Conservation (phyloP, 2,329 filamentous ascomycete species). For the Pseudomassariella vexata region DNA sequence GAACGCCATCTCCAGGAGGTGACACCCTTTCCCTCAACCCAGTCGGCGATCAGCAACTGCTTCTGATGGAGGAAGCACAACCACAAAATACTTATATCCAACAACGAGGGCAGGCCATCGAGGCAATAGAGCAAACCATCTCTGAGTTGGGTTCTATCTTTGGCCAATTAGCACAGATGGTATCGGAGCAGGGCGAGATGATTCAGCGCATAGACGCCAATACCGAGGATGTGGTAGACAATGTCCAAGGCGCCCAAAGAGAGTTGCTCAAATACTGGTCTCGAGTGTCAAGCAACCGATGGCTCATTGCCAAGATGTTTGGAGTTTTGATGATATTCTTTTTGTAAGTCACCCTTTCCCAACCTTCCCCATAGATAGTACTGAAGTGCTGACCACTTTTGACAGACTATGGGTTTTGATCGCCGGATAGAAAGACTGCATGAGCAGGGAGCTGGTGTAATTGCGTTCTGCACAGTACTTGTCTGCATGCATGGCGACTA, state of each 20-base stretch:
- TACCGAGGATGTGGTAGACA: conserved; percentile 95
- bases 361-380: conserved; percentile 1
- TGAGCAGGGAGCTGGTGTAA: conserved; percentile 10
- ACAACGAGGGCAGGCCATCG: conserved; percentile 90
- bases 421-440: conserved; percentile 35
- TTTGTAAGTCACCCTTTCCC: conserved; percentile 39
- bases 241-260: conserved; percentile 92
- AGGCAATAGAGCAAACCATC: conserved; percentile 94
- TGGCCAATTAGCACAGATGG: conserved; percentile 92
- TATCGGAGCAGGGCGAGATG: conserved; percentile 91
- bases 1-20: conserved; percentile 59
- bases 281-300: conserved; percentile 87
- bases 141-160: conserved; percentile 89
- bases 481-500: conserved; percentile 4
- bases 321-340: conserved; percentile 94
- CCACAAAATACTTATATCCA: conserved; percentile 85
- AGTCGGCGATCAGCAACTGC: conserved; percentile 77
- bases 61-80: conserved; percentile 91
- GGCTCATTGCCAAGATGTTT: conserved; percentile 83
- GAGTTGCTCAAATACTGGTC: conserved; percentile 97
- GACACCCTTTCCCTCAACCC: conserved; percentile 84
- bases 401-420: conserved; percentile 63
- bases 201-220: conserved; percentile 96
- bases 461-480: conserved; percentile 20
- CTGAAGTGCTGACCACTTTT: conserved; percentile 5